Evolutionary conservation across 192 early-diverging fungal species (phyloP).

Genomic region (Podila horticola): DNA sequence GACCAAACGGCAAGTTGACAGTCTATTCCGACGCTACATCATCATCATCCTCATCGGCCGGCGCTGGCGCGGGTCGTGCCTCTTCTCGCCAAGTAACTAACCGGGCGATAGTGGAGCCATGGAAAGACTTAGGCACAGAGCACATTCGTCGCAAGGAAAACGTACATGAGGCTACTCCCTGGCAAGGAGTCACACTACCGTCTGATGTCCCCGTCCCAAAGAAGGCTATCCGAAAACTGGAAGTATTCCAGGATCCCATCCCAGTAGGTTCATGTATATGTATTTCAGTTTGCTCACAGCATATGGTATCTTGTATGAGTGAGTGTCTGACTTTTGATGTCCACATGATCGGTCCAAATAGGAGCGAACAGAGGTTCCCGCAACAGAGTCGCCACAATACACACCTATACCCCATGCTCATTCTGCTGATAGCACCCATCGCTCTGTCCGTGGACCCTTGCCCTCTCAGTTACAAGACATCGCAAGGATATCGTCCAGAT

Average conservation of each 20-base stretch:
- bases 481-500: background rate
- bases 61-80: background rate
- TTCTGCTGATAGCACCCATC: background rate
- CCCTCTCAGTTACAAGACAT: background rate
- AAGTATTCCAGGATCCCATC: constrained; percentile 37
- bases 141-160: constrained; percentile 78
- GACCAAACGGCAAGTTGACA: constrained; percentile 12
- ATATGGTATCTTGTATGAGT: too few species aligned
- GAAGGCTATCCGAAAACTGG: constrained; percentile 17
- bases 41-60: background rate
- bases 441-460: background rate
- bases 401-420: background rate
- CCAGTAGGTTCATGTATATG: background rate
- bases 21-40: constrained; percentile 39
- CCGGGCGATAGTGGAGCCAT: constrained; percentile 25
- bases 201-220: constrained; percentile 17
- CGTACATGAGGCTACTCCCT: constrained; percentile 62
- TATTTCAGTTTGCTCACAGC: background rate
- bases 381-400: background rate
- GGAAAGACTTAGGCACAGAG: constrained; percentile 71
- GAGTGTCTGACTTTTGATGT: too few species aligned
- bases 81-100: background rate
- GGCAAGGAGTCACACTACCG: constrained; percentile 69
- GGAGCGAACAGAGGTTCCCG: background rate
- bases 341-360: too few species aligned